A percentile compares a stretch with the other conserved stretches of the same genome.
phyloP scores from a whole-genome alignment of 148 eudicot genomes.

The Arctostaphylos glauca region DNA sequence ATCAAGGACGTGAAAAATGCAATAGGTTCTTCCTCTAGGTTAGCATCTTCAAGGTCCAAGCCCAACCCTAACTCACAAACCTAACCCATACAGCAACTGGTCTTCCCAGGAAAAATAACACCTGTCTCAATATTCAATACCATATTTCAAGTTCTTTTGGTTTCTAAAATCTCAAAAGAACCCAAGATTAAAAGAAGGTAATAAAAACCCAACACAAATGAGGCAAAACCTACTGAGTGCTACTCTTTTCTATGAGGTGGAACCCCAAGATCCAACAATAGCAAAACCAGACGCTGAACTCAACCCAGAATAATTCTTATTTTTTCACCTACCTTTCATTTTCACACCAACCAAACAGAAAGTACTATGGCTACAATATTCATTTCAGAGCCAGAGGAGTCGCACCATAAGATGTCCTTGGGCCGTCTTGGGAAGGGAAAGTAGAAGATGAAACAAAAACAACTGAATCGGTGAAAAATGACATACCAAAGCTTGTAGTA shows the following conservation, averaged over 20 bases:
- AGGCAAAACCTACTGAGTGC: background rate
- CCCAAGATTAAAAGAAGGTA: background rate
- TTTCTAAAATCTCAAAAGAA: background rate
- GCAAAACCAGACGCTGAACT: background rate
- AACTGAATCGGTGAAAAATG: background rate
- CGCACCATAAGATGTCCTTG: constrained; percentile 32
- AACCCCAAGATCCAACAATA: background rate
- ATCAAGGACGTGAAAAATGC: background rate
- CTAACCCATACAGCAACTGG: no score
- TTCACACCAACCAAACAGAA: background rate
- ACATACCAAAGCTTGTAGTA: background rate
- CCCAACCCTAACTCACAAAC: background rate
- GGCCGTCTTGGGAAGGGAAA: constrained; percentile 25
- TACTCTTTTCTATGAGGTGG: background rate
- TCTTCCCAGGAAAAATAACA: background rate
- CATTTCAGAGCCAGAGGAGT: background rate
- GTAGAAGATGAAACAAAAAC: constrained; percentile 18
- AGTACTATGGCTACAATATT: background rate
- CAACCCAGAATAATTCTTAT: background rate
- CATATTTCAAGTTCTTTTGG: background rate
- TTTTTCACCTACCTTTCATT: background rate
- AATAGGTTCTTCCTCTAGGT: background rate
- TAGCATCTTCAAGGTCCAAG: background rate
- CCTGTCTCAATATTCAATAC: background rate
- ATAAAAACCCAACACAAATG: background rate